Conservation (phyloP, 129 eudicot genomes). For the Helianthus annuus region HanXRQr2.0-SUNRISE NC_035447.2:39713253-39713752, state of each 20-base stretch:
- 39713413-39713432: slow-evolving; percentile 48
- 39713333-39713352: slow-evolving; percentile 58
- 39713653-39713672: slow-evolving; percentile 61
- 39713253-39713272: too few species aligned
- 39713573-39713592: slow-evolving; percentile 69
- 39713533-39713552: slow-evolving; percentile 71
- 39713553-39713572: slow-evolving; percentile 89
- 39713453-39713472: slow-evolving; percentile 96
- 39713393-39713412: slow-evolving; percentile 49
- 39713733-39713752: slow-evolving; percentile 38
- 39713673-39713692: slow-evolving; percentile 34
- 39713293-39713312: slow-evolving; percentile 84
- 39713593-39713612: slow-evolving; percentile 71
- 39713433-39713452: slow-evolving; percentile 84
- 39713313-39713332: slow-evolving; percentile 91
- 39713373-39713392: slow-evolving; percentile 68
- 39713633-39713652: slow-evolving; percentile 57
- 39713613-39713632: slow-evolving; percentile 69
- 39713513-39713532: slow-evolving; percentile 27
- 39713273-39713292: too few species aligned
- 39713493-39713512: slow-evolving; percentile 59
- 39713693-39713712: slow-evolving; percentile 72
- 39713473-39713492: slow-evolving; percentile 78
- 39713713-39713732: slow-evolving; percentile 50
- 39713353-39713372: slow-evolving; percentile 58